Conservation (phyloP, 257 asterid genomes). For the Solanum raphanifolium region DNA sequence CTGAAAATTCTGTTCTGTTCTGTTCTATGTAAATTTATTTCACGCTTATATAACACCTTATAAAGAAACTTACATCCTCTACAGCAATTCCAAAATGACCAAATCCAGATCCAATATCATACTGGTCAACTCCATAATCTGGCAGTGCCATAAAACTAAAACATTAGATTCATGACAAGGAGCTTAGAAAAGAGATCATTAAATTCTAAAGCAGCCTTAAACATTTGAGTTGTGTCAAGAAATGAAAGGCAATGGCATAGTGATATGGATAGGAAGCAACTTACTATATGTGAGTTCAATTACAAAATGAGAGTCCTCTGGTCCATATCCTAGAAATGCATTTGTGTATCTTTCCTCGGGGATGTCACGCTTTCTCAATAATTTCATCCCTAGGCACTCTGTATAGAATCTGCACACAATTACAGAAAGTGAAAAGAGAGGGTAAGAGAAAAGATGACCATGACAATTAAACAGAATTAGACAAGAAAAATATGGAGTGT, state of each 20-base stretch:
- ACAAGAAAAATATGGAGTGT: slow-evolving; percentile 1
- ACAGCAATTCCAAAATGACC: slow-evolving; percentile 97
- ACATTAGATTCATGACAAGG: neutral
- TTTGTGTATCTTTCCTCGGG: slow-evolving; percentile 94
- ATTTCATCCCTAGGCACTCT: slow-evolving; percentile 94
- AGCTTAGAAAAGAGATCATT: neutral
- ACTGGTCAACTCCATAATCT: slow-evolving; percentile 94
- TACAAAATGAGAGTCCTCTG: slow-evolving; percentile 96
- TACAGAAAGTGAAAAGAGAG: neutral
- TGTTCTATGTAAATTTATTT: neutral
- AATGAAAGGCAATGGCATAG: neutral
- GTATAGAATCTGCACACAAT: slow-evolving; percentile 75
- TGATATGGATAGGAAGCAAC: neutral
- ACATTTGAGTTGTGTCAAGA: neutral
- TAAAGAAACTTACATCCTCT: slow-evolving; percentile 71
- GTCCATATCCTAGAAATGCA: slow-evolving; percentile 98
- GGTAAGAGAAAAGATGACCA: neutral
- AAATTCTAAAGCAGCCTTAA: neutral
- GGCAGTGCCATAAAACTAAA: slow-evolving; percentile 17
- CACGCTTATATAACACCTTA: neutral
- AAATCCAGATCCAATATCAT: slow-evolving; percentile 85
- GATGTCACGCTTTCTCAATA: slow-evolving; percentile 84
- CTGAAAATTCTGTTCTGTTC: neutral
- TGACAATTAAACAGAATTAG: neutral
- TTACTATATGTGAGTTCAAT: slow-evolving; percentile 95